Percentiles rank a stretch among this genome's conserved stretches.
Conservation (phyloP, 306 rosid species). For the Datisca glomerata region DNA sequence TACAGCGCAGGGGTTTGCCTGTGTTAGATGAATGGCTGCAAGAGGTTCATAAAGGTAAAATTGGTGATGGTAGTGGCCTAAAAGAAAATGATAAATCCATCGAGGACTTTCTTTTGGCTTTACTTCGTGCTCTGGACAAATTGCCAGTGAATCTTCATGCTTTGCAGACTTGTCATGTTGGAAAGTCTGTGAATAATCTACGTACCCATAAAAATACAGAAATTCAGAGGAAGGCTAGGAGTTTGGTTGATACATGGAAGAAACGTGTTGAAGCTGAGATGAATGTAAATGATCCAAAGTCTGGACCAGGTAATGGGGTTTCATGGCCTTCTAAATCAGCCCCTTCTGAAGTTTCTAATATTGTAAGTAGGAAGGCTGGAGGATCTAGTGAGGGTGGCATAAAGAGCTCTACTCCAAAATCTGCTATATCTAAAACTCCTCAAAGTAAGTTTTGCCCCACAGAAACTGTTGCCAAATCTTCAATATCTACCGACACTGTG, state of each 20-base stretch:
- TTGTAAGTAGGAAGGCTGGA: slow-evolving; percentile 42
- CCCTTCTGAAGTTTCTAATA: slow-evolving; percentile 46
- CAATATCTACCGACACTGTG: slow-evolving; percentile 29
- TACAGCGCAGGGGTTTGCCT: slow-evolving; percentile 62
- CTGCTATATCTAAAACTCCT: slow-evolving; percentile 37
- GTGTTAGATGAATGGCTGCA: slow-evolving; percentile 93
- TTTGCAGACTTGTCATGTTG: slow-evolving; percentile 50
- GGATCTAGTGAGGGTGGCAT: slow-evolving; percentile 45
- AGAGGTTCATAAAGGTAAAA: slow-evolving; percentile 71
- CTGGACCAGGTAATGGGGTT: slow-evolving; percentile 45
- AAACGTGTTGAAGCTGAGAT: slow-evolving; percentile 90
- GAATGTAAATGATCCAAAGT: slow-evolving; percentile 53
- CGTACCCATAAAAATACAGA: slow-evolving; percentile 63
- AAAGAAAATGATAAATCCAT: slow-evolving; percentile 53
- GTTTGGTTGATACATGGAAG: slow-evolving; percentile 84
- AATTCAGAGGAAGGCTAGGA: slow-evolving; percentile 72
- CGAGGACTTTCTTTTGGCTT: slow-evolving; percentile 71
- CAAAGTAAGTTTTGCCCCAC: slow-evolving; percentile 40
- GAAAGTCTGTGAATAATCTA: slow-evolving; percentile 79
- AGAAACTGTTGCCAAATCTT: slow-evolving; percentile 38
- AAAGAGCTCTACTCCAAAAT: slow-evolving; percentile 46
- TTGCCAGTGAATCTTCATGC: slow-evolving; percentile 76
- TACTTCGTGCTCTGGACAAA: slow-evolving; percentile 73
- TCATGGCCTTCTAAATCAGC: slow-evolving; percentile 45
- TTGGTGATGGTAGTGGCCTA: slow-evolving; percentile 42